Conservation (phyloP, 2,329 filamentous ascomycete genomes). For the Claviceps digitariae region DNA sequence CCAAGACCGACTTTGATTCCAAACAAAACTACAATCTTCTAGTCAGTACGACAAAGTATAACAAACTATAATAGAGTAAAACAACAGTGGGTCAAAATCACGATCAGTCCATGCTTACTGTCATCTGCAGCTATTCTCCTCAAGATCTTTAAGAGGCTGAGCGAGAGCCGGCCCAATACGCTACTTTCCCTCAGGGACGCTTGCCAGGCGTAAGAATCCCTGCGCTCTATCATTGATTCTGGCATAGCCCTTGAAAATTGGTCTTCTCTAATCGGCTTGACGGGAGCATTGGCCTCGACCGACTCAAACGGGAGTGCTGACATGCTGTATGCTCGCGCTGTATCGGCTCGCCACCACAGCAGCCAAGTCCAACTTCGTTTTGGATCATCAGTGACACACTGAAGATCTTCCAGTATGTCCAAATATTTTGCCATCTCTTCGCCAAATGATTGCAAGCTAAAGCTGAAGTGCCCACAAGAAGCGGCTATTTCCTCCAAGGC, state of each 20-base stretch:
- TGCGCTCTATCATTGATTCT: slow-evolving; percentile 29
- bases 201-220: slow-evolving; percentile 36
- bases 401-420: slow-evolving; percentile 66
- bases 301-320: slow-evolving; percentile 11
- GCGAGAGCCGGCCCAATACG: slow-evolving; percentile 26
- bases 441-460: slow-evolving; percentile 72
- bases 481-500: slow-evolving; percentile 88
- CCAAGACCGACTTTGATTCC: slow-evolving; percentile 82
- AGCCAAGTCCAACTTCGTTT: slow-evolving; percentile 65
- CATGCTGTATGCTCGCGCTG: slow-evolving; percentile 2
- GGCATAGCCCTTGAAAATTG: slow-evolving; percentile 36
- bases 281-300: slow-evolving; percentile 22
- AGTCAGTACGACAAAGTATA: not conserved
- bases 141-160: slow-evolving; percentile 25
- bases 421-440: slow-evolving; percentile 73
- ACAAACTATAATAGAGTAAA: not conserved
- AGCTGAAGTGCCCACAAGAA: slow-evolving; percentile 85
- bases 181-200: slow-evolving; percentile 27
- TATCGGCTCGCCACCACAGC: slow-evolving; percentile 47
- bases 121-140: slow-evolving; percentile 34
- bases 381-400: slow-evolving; percentile 49
- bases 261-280: slow-evolving; percentile 30
- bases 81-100: not conserved
- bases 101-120: slow-evolving; percentile 18
- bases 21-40: slow-evolving; percentile 37